Evolutionary conservation across 805 yeast genomes (phyloP).

Genomic region (Ogataea saltuana): DNA sequence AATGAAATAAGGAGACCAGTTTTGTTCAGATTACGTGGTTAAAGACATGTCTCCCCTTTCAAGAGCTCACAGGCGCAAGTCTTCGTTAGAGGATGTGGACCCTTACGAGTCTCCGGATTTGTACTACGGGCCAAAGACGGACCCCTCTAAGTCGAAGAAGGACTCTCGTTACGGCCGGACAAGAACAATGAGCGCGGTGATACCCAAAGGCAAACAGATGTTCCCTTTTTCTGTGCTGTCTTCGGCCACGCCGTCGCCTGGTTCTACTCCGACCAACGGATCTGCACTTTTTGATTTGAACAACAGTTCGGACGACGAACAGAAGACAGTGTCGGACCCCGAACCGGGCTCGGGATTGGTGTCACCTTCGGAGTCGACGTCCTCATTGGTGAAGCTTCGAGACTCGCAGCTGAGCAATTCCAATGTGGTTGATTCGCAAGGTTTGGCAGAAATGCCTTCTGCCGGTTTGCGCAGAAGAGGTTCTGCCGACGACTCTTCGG

Average conservation of each 20-base stretch:
- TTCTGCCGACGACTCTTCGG: constrained; percentile 52
- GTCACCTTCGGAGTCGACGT: constrained; percentile 24
- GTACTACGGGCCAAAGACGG: constrained; percentile 66
- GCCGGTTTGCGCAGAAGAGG: constrained; percentile 44
- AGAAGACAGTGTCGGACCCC: constrained; percentile 5
- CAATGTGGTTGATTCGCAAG: background rate
- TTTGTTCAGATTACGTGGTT: too few relatives aligned
- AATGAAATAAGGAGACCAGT: too few relatives aligned
- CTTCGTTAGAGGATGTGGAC: constrained; percentile 51
- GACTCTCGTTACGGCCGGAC: constrained; percentile 48
- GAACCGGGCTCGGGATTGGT: constrained; percentile 2
- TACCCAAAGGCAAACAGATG: constrained; percentile 24
- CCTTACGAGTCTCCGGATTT: constrained; percentile 70
- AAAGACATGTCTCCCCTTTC: constrained; percentile 3
- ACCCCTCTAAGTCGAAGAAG: constrained; percentile 48
- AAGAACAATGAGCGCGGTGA: constrained; percentile 52
- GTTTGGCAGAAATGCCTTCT: background rate
- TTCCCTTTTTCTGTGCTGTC: constrained; percentile 10
- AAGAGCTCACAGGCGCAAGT: constrained; percentile 27
- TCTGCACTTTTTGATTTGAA: constrained; percentile 22
- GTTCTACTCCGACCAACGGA: constrained; percentile 13
- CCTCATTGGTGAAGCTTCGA: constrained; percentile 21
- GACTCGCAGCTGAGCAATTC: constrained; percentile 15
- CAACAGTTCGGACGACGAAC: constrained; percentile 9
- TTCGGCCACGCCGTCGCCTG: constrained; percentile 15